Percentiles rank a stretch among this genome's conserved stretches.
Evolutionary conservation across 2,329 filamentous ascomycete genomes (phyloP).

Genomic region (Sphaerulina vaccinii): DNA sequence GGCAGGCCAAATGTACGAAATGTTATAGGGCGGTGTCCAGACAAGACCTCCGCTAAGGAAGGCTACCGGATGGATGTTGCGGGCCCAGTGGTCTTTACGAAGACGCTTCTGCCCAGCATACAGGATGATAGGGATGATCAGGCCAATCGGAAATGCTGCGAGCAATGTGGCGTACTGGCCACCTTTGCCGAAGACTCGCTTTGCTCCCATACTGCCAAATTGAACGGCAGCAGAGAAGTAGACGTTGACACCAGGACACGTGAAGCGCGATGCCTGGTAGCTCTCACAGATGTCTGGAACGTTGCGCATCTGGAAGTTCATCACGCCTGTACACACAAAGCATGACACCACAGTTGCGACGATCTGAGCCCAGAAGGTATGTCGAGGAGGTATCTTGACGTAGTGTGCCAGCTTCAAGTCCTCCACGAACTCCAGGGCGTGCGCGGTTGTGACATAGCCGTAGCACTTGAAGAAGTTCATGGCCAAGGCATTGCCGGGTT

Average conservation of each 20-base stretch:
- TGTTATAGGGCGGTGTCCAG: constrained; percentile 7
- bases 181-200: constrained; percentile 4
- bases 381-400: constrained; percentile 77
- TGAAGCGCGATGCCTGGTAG: constrained; percentile 4
- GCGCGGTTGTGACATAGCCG: constrained; percentile 44
- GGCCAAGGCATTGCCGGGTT: constrained; percentile 79
- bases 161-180: constrained; percentile 7
- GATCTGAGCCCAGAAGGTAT: constrained; percentile 73
- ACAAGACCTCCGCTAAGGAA: constrained; percentile 7
- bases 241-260: constrained; percentile 10
- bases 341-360: constrained; percentile 74
- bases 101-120: constrained; percentile 1
- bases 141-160: constrained; percentile 7
- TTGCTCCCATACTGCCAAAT: constrained; percentile 5
- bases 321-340: constrained; percentile 44
- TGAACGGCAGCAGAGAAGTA: constrained; percentile 8
- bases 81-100: constrained; percentile 2
- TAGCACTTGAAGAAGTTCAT: constrained; percentile 83
- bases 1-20: constrained; percentile 4
- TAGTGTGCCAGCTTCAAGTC: constrained; percentile 85
- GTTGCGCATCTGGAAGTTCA: constrained; percentile 60
- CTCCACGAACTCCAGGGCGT: constrained; percentile 83
- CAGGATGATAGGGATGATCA: background rate
- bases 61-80: constrained; percentile 9
- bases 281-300: constrained; percentile 13